These are phyloP conservation scores for Yarrowia sp. DNA, from an alignment of 805 yeast species.

Conservation along the genomic window DNA sequence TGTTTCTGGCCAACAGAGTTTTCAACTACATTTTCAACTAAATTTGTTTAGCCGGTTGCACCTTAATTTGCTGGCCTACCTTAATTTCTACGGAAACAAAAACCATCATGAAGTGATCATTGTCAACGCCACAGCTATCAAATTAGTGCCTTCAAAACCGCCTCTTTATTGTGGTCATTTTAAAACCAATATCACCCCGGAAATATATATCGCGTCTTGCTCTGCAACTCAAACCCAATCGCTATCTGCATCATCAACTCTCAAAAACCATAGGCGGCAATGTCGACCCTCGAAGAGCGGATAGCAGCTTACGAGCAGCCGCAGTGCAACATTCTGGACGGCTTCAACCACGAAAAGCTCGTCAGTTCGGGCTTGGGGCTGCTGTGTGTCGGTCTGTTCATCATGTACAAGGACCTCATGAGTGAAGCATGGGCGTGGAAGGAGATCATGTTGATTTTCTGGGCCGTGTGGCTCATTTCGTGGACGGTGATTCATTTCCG, in stretches of 20 bases:
- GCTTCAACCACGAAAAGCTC: neutral
- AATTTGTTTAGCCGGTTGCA: too few relatives aligned
- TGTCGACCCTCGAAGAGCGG: constrained; percentile 14
- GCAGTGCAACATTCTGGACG: neutral
- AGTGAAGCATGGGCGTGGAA: neutral
- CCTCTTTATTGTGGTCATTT: too few relatives aligned
- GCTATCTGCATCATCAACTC: neutral
- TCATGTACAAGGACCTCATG: neutral
- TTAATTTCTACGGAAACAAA: too few relatives aligned
- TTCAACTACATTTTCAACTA: too few relatives aligned
- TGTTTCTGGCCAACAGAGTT: too few relatives aligned
- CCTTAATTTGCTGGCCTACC: too few relatives aligned
- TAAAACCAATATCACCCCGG: too few relatives aligned
- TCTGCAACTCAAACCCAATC: neutral
- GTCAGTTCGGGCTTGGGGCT: neutral
- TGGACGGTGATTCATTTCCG: neutral
- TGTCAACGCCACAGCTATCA: too few relatives aligned
- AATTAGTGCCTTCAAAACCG: too few relatives aligned
- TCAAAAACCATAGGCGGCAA: neutral
- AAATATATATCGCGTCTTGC: too few relatives aligned
- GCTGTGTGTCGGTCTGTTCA: neutral
- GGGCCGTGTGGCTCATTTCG: neutral
- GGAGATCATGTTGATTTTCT: neutral
- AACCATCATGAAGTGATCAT: too few relatives aligned
- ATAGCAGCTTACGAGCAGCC: constrained; percentile 11